Evolutionary conservation across 495 filamentous ascomycete species (phyloP).

Genomic region (Pyronema domesticum): DNA sequence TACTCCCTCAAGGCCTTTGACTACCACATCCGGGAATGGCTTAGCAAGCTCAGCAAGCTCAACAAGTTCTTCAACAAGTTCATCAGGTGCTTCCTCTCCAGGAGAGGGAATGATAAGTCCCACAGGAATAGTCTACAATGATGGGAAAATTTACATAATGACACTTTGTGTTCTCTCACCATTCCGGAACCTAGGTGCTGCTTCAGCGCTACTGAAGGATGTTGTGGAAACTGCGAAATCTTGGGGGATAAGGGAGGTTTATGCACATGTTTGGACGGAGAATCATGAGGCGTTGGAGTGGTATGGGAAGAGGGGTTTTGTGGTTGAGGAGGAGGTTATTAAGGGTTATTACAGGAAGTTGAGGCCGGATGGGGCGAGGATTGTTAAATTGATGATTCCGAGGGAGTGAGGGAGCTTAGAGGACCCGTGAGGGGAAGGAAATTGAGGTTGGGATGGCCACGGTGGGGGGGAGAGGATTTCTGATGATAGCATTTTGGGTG

Average conservation of each 20-base stretch:
- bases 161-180: conserved; percentile 69
- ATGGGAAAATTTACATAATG: conserved; percentile 57
- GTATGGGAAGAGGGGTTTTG: conserved; percentile 73
- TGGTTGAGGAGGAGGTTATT: conserved; percentile 36
- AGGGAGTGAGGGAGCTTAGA: not conserved
- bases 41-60: conserved; percentile 20
- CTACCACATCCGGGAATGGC: conserved; percentile 10
- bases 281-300: conserved; percentile 74
- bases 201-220: conserved; percentile 47
- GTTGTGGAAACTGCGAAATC: conserved; percentile 31
- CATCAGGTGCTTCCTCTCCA: too few species aligned
- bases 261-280: conserved; percentile 87
- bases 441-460: not conserved
- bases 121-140: not conserved
- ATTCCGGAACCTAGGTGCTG: conserved; percentile 65
- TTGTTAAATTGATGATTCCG: conserved; percentile 38
- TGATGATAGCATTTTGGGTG: too few species aligned
- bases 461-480: too few species aligned
- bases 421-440: not conserved
- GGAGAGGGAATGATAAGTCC: too few species aligned
- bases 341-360: conserved; percentile 73
- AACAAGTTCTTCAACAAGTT: too few species aligned
- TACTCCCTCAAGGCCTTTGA: conserved; percentile 20
- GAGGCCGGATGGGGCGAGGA: conserved; percentile 59
- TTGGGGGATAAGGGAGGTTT: conserved; percentile 29